Evolutionary conservation across 139 green algal genomes (phyloP), one percentile per base, ranked within the genome.

Genomic region (Picochlorum sp.): DNA sequence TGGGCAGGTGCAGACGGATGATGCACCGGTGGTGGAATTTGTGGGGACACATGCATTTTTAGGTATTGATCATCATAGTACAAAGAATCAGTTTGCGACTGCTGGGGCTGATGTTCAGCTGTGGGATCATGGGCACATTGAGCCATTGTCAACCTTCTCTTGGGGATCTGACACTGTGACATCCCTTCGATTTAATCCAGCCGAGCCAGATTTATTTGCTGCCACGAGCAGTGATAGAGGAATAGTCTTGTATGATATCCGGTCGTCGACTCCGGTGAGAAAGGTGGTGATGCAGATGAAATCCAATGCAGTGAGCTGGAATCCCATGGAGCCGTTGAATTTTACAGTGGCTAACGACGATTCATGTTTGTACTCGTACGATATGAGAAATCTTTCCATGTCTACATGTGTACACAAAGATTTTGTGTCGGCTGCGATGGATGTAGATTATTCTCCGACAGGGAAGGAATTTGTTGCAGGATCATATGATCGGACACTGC

Each of bases 301-400:
- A 38, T 80, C 60, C 63, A 99, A 99, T 58, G 82, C 83, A 5
- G 56, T 98, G 21, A 81, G 81, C 0, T 99, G 94, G 92, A 98
- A 99, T 73, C 94, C 94, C 1, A 90, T 96, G 81, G 94, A 98
- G 73, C 76, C 94, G 2, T 94, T 99, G 79, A 98, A 98, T 83
- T 98, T 99, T 77, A 94, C 85, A 20, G 81, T 77, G 9, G 93
- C 90, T 30, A 96, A 88, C 66, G 93, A 99, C 76, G 94, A 99
- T 80, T 93, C 83, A 79, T 87, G 81, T 74, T 77, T 95, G 45
- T 99, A 99, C 74, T 93, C 84, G 1, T 99, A 92, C 55, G 94
- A 99, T 81, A 98, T 99, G 90, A 85, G 94, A 34, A 88, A 85
- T 62, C 77, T 99, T 34, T 23, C 73, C 14, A 76, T 54, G 10